Conservation (phyloP, 2,329 filamentous ascomycete genomes). For the Talaromyces amestolkiae region DNA sequence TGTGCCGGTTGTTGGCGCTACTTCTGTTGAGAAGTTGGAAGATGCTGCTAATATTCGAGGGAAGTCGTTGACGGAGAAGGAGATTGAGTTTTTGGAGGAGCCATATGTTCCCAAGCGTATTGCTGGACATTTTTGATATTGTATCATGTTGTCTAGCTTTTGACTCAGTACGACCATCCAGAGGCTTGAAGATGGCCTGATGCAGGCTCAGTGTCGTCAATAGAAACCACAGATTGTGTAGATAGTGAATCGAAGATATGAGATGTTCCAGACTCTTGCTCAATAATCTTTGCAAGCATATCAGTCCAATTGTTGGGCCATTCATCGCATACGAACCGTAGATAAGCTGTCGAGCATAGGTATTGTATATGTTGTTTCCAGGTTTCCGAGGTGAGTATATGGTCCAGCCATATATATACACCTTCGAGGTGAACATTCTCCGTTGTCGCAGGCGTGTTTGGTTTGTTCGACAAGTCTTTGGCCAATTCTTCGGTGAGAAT, state of each 20-base stretch:
- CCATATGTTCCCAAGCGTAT: slow-evolving; percentile 17
- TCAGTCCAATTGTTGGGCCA: slow-evolving; percentile 35
- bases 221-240: background rate
- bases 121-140: background rate
- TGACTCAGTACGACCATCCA: background rate
- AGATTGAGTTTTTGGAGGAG: slow-evolving; percentile 53
- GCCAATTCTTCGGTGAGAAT: slow-evolving; percentile 42
- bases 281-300: slow-evolving; percentile 2
- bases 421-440: slow-evolving; percentile 41
- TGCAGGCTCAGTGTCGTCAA: background rate
- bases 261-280: background rate
- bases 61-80: slow-evolving; percentile 48
- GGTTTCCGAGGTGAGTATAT: slow-evolving; percentile 43
- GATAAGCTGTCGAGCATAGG: slow-evolving; percentile 32
- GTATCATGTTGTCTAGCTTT: background rate
- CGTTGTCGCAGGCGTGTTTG: slow-evolving; percentile 18
- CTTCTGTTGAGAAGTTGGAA: slow-evolving; percentile 49
- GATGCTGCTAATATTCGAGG: slow-evolving; percentile 43
- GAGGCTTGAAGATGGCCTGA: background rate
- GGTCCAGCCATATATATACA: slow-evolving; percentile 50
- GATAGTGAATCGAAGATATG: background rate
- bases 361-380: slow-evolving; percentile 35
- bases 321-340: slow-evolving; percentile 34
- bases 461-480: slow-evolving; percentile 27
- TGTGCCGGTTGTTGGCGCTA: slow-evolving; percentile 54